Conservation (phyloP, 257 asterid species). For the Thymus quinquecostatus region DNA sequence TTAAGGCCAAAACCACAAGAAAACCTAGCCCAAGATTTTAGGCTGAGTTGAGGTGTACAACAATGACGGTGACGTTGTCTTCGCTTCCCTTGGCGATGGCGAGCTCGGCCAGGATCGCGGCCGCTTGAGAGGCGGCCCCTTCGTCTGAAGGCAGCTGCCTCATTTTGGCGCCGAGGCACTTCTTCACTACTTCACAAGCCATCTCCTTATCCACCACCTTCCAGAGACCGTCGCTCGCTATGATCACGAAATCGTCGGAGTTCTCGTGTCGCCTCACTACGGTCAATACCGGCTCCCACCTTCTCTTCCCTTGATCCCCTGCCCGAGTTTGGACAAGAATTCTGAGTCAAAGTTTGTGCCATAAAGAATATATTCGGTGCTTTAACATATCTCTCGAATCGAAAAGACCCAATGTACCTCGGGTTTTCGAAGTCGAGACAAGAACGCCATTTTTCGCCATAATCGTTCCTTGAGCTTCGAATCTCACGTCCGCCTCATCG, state of each 20-base stretch:
- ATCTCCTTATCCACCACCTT: slow-evolving; percentile 54
- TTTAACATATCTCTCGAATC: too few species aligned
- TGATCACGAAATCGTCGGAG: slow-evolving; percentile 50
- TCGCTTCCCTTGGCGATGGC: slow-evolving; percentile 68
- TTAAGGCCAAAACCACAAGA: too few species aligned
- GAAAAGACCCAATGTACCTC: too few species aligned
- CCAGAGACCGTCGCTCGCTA: slow-evolving; percentile 71
- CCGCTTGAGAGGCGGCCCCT: slow-evolving; percentile 41
- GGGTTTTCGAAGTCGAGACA: too few species aligned
- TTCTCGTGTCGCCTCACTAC: slow-evolving; percentile 37
- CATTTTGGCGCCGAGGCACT: slow-evolving; percentile 33
- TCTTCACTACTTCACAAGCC: slow-evolving; percentile 46
- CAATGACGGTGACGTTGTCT: slow-evolving; percentile 59
- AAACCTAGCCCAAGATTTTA: neutral
- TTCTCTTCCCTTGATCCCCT: neutral
- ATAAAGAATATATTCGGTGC: too few species aligned
- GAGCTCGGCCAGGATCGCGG: slow-evolving; percentile 48
- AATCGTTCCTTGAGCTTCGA: too few species aligned
- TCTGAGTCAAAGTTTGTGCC: too few species aligned
- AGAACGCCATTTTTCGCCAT: too few species aligned
- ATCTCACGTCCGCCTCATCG: too few species aligned
- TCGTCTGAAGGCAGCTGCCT: neutral
- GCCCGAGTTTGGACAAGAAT: too few species aligned
- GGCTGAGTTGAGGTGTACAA: slow-evolving; percentile 45
- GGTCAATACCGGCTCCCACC: slow-evolving; percentile 51